Conservation (phyloP, 192 early-diverging fungal species). For the Diversispora epigaea region DNA sequence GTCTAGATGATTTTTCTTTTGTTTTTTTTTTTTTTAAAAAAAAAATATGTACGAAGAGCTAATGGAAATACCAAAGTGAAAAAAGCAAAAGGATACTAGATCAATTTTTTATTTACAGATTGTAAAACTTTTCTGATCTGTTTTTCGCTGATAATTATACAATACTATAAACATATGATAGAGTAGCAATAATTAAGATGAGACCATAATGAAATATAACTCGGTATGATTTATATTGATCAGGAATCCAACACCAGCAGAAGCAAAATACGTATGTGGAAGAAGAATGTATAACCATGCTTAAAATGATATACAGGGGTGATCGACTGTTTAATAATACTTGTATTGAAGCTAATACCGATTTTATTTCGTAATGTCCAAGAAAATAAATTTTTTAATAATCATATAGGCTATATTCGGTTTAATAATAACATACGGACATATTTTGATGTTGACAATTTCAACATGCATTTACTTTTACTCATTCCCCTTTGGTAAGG, state of each 20-base stretch:
- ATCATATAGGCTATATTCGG: conserved; percentile 36
- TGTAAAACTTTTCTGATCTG: conserved; percentile 6
- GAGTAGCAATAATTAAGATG: background rate
- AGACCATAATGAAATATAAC: conserved; percentile 26
- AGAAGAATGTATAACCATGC: background rate
- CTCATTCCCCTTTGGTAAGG: conserved; percentile 36
- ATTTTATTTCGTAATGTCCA: too few relatives aligned
- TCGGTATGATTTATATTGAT: background rate
- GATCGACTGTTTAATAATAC: too few relatives aligned
- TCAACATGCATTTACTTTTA: conserved; percentile 37
- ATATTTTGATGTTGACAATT: conserved; percentile 48
- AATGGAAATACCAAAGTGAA: conserved; percentile 20
- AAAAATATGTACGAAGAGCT: conserved; percentile 11
- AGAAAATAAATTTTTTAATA: too few relatives aligned
- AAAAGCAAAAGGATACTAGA: conserved; percentile 25
- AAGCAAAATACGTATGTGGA: background rate
- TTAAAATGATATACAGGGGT: too few relatives aligned
- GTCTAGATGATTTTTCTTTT: too few relatives aligned
- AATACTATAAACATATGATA: background rate
- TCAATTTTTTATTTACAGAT: conserved; percentile 11
- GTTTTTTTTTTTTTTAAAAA: too few relatives aligned
- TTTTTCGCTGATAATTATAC: conserved; percentile 9
- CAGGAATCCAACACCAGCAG: conserved; percentile 27
- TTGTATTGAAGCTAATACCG: too few relatives aligned
- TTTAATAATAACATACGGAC: conserved; percentile 44